Percentiles rank a stretch among this genome's conserved stretches.
These are phyloP conservation scores for Aspergillus pseudonomiae DNA, from an alignment of 2,329 filamentous ascomycete species.

Conservation along the genomic window DNA sequence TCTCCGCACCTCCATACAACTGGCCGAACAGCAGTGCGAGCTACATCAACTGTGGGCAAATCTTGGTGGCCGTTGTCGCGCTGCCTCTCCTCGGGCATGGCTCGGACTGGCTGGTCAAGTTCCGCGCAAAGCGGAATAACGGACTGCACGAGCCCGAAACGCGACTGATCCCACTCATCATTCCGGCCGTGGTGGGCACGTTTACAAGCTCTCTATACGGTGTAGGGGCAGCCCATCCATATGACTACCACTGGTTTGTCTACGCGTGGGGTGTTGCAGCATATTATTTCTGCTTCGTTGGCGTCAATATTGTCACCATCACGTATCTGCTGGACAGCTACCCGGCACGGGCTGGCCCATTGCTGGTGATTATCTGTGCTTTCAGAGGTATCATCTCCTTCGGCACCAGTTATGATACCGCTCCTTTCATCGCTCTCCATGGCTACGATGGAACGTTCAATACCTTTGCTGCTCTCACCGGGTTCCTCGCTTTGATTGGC, in stretches of 20 bases:
- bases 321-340: slow-evolving; percentile 52
- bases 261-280: slow-evolving; percentile 27
- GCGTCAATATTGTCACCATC: slow-evolving; percentile 49
- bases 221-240: slow-evolving; percentile 37
- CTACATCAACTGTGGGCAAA: slow-evolving; percentile 47
- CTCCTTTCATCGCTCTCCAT: slow-evolving; percentile 23
- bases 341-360: slow-evolving; percentile 44
- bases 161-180: slow-evolving; percentile 37
- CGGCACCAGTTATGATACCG: slow-evolving; percentile 44
- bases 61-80: slow-evolving; percentile 41
- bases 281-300: slow-evolving; percentile 35
- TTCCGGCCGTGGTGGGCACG: slow-evolving; percentile 44
- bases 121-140: slow-evolving; percentile 36
- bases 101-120: slow-evolving; percentile 42
- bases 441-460: slow-evolving; percentile 41
- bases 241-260: slow-evolving; percentile 29
- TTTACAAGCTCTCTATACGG: slow-evolving; percentile 46
- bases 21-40: slow-evolving; percentile 39
- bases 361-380: slow-evolving; percentile 52
- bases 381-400: slow-evolving; percentile 52
- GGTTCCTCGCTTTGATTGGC: slow-evolving; percentile 30
- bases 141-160: slow-evolving; percentile 49
- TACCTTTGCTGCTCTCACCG: slow-evolving; percentile 37
- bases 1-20: slow-evolving; percentile 40
- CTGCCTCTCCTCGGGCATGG: slow-evolving; percentile 45